Percentiles rank a stretch among this genome's conserved stretches.
phyloP scores from a whole-genome alignment of 2,329 filamentous ascomycete genomes.

The Fonsecaea monophora region DNA sequence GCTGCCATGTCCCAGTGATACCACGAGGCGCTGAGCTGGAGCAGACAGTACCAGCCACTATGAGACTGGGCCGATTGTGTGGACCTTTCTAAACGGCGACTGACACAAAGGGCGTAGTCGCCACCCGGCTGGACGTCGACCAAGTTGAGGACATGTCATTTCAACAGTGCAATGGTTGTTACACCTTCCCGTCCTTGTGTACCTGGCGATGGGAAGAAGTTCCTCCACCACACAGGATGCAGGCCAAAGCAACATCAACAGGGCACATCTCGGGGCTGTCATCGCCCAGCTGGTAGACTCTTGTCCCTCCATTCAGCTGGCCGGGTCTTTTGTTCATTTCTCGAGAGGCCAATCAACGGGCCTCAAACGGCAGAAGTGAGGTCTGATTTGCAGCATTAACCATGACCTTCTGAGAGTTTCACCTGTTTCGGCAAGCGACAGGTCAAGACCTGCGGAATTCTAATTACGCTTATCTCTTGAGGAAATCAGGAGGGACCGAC shows the following conservation, averaged over 20 bases:
- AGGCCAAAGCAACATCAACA: not conserved
- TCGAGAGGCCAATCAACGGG: not conserved
- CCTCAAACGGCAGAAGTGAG: not conserved
- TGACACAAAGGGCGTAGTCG: not conserved
- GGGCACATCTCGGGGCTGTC: not conserved
- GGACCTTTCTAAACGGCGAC: not conserved
- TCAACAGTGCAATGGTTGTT: not conserved
- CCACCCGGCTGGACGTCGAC: not conserved
- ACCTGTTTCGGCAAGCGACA: not conserved
- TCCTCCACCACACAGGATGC: not conserved
- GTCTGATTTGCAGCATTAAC: not conserved
- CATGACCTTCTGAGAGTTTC: not conserved
- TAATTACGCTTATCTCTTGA: not conserved
- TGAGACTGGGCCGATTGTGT: not conserved
- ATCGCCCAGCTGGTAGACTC: not conserved
- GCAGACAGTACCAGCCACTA: too few relatives aligned
- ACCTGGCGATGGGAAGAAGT: not conserved
- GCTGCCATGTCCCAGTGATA: too few relatives aligned
- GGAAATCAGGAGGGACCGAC: not conserved
- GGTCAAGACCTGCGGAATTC: not conserved
- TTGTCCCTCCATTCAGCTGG: not conserved
- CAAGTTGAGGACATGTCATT: not conserved
- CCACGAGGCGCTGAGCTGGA: too few relatives aligned
- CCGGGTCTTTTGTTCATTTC: not conserved
- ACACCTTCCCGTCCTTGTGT: not conserved